These are phyloP conservation scores for Castanospermum australe DNA, from an alignment of 306 rosid genomes.

Conservation along the genomic window DNA sequence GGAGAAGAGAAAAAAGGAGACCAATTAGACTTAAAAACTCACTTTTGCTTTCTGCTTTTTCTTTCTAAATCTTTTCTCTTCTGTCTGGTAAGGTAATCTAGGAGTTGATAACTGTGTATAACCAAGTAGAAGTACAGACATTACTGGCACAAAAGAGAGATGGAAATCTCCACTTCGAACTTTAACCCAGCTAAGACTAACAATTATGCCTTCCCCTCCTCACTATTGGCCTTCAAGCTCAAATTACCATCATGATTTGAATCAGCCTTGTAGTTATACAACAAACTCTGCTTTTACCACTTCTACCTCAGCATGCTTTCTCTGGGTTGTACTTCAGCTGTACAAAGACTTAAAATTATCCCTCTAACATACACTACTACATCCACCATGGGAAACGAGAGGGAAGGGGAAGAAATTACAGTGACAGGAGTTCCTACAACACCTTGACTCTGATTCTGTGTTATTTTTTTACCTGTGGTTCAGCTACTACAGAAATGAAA, in stretches of 20 bases:
- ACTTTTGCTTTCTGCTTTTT: constrained; percentile 39
- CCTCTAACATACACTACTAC: constrained; percentile 41
- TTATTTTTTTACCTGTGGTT: constrained; percentile 66
- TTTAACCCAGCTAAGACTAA: neutral
- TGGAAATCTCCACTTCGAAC: constrained; percentile 11
- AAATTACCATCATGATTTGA: constrained; percentile 20
- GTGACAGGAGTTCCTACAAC: constrained; percentile 45
- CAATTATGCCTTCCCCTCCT: constrained; percentile 28
- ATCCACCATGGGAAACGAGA: constrained; percentile 25
- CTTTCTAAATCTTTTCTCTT: constrained; percentile 41
- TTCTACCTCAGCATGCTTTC: constrained; percentile 10
- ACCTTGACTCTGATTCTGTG: constrained; percentile 41
- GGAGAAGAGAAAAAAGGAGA: neutral
- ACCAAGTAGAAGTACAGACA: constrained; percentile 39
- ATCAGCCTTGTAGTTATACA: constrained; percentile 49
- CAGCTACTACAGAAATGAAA: constrained; percentile 60
- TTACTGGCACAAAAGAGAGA: constrained; percentile 15
- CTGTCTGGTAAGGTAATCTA: constrained; percentile 29
- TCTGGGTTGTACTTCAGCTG: constrained; percentile 48
- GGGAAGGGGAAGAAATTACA: constrained; percentile 38
- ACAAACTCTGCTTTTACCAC: constrained; percentile 30
- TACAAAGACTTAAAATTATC: constrained; percentile 53
- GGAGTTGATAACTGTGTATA: constrained; percentile 39
- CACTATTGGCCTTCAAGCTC: constrained; percentile 6
- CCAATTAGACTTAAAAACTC: constrained; percentile 32